phyloP scores from a whole-genome alignment of 345 rosid genomes.

The Hibiscus syriacus region DNA sequence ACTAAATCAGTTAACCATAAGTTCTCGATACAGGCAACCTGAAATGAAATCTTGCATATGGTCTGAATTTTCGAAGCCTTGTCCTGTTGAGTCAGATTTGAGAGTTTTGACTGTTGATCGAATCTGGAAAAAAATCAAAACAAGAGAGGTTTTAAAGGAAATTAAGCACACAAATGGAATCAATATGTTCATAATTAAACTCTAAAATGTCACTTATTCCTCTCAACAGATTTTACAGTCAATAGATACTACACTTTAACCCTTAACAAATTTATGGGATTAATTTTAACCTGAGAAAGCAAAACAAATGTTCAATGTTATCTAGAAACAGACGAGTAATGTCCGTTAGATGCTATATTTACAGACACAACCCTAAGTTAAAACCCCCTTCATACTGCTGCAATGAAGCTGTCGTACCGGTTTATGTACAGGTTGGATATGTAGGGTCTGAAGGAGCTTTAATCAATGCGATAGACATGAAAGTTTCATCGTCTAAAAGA shows the following conservation, averaged over 20 bases:
- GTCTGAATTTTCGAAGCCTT: no score
- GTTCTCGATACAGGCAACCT: no score
- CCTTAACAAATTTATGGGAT: slow-evolving; percentile 3
- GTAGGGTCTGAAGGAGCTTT: slow-evolving; percentile 1
- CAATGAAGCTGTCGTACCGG: background rate
- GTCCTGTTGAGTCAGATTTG: no score
- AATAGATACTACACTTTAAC: slow-evolving; percentile 2
- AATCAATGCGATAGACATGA: slow-evolving; percentile 66
- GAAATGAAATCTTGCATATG: no score
- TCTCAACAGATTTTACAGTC: no score
- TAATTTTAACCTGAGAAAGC: background rate
- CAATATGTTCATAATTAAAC: no score
- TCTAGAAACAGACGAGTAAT: background rate
- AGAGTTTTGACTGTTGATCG: background rate
- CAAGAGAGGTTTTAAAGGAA: no score
- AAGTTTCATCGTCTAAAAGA: slow-evolving; percentile 56
- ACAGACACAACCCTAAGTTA: slow-evolving; percentile 6
- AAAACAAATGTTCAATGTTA: background rate
- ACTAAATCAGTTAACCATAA: no score
- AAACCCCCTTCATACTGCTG: slow-evolving; percentile 13
- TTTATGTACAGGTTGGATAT: slow-evolving; percentile 20
- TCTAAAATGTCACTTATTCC: no score
- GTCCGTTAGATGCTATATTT: slow-evolving; percentile 11
- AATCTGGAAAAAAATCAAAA: background rate
- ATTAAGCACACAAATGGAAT: slow-evolving; percentile 1